Conservation (phyloP, 768 basidiomycete species). For the Chalciporus piperatus region DNA sequence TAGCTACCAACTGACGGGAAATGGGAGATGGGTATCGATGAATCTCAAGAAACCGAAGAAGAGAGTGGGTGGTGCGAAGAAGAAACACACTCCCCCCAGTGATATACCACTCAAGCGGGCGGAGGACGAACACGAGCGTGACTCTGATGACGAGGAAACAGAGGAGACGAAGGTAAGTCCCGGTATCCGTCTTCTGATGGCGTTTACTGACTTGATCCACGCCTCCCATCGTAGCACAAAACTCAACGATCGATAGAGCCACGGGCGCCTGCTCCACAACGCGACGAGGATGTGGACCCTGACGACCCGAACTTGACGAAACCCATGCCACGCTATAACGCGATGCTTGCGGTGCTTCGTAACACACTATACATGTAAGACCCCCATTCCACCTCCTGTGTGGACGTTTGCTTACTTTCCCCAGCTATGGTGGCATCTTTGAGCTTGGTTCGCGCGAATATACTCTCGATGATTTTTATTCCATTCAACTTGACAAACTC, state of each 20-base stretch:
- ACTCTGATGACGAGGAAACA: conserved; percentile 15
- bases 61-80: conserved; percentile 40
- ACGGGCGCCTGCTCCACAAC: neutral
- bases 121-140: conserved; percentile 5
- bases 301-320: conserved; percentile 64
- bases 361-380: conserved; percentile 85
- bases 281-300: conserved; percentile 43
- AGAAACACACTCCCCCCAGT: conserved; percentile 30
- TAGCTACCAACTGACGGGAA: conserved; percentile 71
- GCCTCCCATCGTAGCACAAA: neutral
- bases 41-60: conserved; percentile 64
- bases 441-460: conserved; percentile 82
- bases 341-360: conserved; percentile 81
- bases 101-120: neutral
- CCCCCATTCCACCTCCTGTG: neutral
- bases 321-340: conserved; percentile 78
- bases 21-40: conserved; percentile 78
- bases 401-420: neutral
- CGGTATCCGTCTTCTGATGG: too few species aligned
- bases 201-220: neutral
- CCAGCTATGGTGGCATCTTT: conserved; percentile 85
- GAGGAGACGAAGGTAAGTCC: conserved; percentile 11
- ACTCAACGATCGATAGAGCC: neutral
- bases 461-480: conserved; percentile 86
- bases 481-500: conserved; percentile 79